Percentiles rank a stretch among this genome's conserved stretches.
Evolutionary conservation across 1,284 basidiomycete species (phyloP).

Genomic region (Phellopilus nigrolimitatus): DNA sequence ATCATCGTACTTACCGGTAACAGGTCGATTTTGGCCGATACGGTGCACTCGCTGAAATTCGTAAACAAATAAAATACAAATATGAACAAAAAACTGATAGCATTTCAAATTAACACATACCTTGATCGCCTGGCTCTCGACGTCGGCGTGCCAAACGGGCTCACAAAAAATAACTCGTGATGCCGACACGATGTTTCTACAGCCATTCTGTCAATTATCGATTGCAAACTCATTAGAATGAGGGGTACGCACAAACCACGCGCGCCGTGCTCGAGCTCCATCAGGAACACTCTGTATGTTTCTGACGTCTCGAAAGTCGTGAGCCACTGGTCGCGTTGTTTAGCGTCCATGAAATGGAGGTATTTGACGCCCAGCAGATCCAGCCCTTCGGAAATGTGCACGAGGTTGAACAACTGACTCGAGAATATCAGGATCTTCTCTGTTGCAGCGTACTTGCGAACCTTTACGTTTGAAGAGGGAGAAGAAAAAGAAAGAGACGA

Average conservation of each 20-base stretch:
- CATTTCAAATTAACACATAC: slow-evolving; percentile 32
- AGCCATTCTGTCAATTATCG: background rate
- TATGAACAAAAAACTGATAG: too few species aligned
- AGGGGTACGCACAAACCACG: slow-evolving; percentile 75
- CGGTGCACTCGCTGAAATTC: slow-evolving; percentile 68
- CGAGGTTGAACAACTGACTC: slow-evolving; percentile 61
- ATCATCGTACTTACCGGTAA: slow-evolving; percentile 50
- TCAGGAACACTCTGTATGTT: slow-evolving; percentile 63
- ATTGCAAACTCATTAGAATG: background rate
- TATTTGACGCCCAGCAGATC: slow-evolving; percentile 57
- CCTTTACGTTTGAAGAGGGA: too few species aligned
- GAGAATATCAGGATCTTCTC: slow-evolving; percentile 87
- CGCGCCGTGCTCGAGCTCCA: slow-evolving; percentile 76
- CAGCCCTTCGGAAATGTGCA: slow-evolving; percentile 69
- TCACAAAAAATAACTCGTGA: slow-evolving; percentile 84
- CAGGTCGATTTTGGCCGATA: slow-evolving; percentile 72
- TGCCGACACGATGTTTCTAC: slow-evolving; percentile 74
- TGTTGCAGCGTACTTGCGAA: slow-evolving; percentile 43
- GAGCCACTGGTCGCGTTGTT: slow-evolving; percentile 51
- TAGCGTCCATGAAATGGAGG: slow-evolving; percentile 43
- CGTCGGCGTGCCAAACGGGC: slow-evolving; percentile 83
- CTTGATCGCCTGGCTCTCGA: slow-evolving; percentile 86
- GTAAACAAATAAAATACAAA: slow-evolving; percentile 26
- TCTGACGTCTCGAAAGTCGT: slow-evolving; percentile 73
- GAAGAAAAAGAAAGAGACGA: slow-evolving; percentile 10